Evolutionary conservation across 352 stramenopile species (phyloP).

Genomic region (Phytophthora agathidicida): DNA sequence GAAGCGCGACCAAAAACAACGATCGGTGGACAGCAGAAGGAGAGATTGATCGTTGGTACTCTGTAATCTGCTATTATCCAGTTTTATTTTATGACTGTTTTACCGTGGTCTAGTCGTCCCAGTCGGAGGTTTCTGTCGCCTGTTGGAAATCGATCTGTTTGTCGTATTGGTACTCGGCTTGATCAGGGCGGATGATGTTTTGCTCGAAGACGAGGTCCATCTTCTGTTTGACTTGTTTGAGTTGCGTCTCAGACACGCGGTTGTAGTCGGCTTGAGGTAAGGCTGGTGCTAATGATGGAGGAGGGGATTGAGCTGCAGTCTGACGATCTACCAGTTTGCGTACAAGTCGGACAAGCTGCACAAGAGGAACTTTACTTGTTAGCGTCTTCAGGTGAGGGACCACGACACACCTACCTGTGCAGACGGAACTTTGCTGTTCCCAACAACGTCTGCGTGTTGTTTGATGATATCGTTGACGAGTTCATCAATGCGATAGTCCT

Average conservation of each 20-base stretch:
- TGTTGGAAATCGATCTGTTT: slow-evolving; percentile 63
- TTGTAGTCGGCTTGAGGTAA: slow-evolving; percentile 83
- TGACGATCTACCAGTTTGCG: slow-evolving; percentile 40
- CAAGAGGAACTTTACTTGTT: too few relatives aligned
- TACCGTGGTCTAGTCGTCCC: slow-evolving; percentile 49
- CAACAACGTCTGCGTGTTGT: slow-evolving; percentile 47
- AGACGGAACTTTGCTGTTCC: slow-evolving; percentile 45
- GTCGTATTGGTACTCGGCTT: slow-evolving; percentile 70
- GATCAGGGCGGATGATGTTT: slow-evolving; percentile 61
- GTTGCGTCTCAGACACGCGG: slow-evolving; percentile 71
- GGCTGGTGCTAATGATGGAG: background rate
- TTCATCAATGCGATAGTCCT: slow-evolving; percentile 35
- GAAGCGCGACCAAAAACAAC: slow-evolving; percentile 26
- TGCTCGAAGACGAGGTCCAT: slow-evolving; percentile 78
- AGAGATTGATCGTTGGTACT: slow-evolving; percentile 33
- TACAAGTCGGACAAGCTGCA: slow-evolving; percentile 59
- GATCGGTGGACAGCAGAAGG: slow-evolving; percentile 13
- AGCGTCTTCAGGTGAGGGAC: background rate
- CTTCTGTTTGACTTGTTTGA: slow-evolving; percentile 69
- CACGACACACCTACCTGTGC: slow-evolving; percentile 38
- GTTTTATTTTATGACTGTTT: slow-evolving; percentile 59
- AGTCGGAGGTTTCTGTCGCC: slow-evolving; percentile 57
- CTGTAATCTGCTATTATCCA: slow-evolving; percentile 55
- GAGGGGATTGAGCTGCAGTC: background rate
- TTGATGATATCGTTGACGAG: slow-evolving; percentile 50